Percentiles rank a stretch among this genome's conserved stretches.
These are phyloP conservation scores for Melaleuca alternifolia DNA, from an alignment of 345 rosid species.

Conservation along the genomic window DNA sequence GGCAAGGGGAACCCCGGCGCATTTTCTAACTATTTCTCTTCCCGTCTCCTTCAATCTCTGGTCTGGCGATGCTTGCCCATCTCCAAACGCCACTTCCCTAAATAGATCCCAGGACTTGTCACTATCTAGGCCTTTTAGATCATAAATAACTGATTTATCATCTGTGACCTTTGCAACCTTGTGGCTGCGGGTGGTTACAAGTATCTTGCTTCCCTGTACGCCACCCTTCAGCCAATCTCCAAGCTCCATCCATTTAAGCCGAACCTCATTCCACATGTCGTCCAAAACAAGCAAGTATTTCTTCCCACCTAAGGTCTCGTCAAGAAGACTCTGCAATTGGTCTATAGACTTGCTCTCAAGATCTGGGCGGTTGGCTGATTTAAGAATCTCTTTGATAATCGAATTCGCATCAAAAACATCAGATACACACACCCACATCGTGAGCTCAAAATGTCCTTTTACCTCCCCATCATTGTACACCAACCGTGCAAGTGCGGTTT, in stretches of 20 bases:
- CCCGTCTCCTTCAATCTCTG: neutral
- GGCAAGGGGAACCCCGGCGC: neutral
- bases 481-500: neutral
- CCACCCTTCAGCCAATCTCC: neutral
- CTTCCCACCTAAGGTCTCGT: neutral
- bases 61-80: accelerated
- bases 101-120: accelerated
- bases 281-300: neutral
- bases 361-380: neutral
- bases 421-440: neutral
- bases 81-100: neutral
- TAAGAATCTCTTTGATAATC: neutral
- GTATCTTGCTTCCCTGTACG: neutral
- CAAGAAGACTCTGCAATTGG: neutral
- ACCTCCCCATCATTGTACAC: neutral
- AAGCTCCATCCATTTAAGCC: neutral
- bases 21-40: neutral
- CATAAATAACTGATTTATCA: accelerated
- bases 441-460: neutral
- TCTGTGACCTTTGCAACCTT: accelerated
- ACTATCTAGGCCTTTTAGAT: accelerated
- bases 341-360: accelerated
- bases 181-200: neutral
- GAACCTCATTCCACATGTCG: neutral
- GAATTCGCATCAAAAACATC: neutral